These are phyloP conservation scores for Saturnispora dispora DNA, from an alignment of 805 yeast genomes.

Conservation along the genomic window DNA sequence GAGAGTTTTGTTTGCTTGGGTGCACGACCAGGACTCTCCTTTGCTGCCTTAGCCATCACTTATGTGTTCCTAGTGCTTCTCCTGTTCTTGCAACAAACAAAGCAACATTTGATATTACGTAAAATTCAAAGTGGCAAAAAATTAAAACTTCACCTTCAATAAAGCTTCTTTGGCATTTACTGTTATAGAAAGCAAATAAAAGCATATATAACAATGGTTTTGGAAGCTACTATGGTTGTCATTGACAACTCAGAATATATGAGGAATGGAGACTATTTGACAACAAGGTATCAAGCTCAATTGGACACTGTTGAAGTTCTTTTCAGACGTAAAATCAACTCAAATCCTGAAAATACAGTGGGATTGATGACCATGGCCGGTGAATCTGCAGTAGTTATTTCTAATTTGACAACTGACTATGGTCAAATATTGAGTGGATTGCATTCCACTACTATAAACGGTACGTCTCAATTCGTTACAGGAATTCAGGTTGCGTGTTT, in stretches of 20 bases:
- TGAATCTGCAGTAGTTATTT: conserved; percentile 73
- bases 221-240: conserved; percentile 93
- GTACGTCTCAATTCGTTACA: conserved; percentile 57
- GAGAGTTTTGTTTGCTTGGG: conserved; percentile 17
- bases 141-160: background rate
- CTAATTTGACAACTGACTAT: conserved; percentile 78
- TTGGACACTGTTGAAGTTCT: conserved; percentile 80
- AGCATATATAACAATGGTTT: conserved; percentile 49
- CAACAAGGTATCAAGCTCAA: conserved; percentile 88
- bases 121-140: conserved; percentile 6
- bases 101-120: background rate
- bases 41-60: background rate
- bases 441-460: conserved; percentile 68
- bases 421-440: conserved; percentile 80
- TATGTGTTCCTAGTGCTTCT: background rate
- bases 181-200: background rate
- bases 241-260: conserved; percentile 93
- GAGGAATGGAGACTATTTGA: conserved; percentile 89
- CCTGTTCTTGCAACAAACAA: background rate
- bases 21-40: background rate
- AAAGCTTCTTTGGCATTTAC: background rate
- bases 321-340: conserved; percentile 74
- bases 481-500: conserved; percentile 90
- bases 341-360: conserved; percentile 91
- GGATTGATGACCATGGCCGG: conserved; percentile 90